Conservation (phyloP, 176 grass and related monocot genomes). For the Themeda triandra region DNA sequence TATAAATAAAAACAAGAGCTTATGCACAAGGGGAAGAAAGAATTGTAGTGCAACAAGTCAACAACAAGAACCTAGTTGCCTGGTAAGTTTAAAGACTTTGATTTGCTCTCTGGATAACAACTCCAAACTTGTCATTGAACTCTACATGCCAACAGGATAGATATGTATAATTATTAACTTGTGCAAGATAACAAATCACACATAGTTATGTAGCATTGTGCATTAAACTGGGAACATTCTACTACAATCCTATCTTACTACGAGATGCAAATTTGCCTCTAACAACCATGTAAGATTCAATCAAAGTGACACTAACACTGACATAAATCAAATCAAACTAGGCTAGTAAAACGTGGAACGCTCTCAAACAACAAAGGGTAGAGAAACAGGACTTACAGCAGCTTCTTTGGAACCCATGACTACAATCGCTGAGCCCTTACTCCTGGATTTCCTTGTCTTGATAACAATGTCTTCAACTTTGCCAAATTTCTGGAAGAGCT, state of each 20-base stretch:
- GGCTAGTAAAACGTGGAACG: background rate
- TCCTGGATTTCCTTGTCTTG: conserved; percentile 70
- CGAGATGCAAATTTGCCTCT: background rate
- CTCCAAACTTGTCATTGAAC: background rate
- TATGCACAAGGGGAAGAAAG: background rate
- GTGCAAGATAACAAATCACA: background rate
- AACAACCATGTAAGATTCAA: background rate
- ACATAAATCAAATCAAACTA: background rate
- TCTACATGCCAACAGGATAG: background rate
- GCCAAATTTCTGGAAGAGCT: conserved; percentile 78
- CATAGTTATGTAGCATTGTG: background rate
- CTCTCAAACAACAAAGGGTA: background rate
- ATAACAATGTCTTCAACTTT: conserved; percentile 82
- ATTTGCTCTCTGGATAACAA: background rate
- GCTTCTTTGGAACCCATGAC: conserved; percentile 82
- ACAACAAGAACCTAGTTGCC: background rate
- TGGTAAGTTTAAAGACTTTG: background rate
- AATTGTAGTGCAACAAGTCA: background rate
- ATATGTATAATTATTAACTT: background rate
- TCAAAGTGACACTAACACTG: background rate
- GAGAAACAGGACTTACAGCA: conserved; percentile 47
- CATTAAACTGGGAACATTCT: background rate
- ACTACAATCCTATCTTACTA: background rate
- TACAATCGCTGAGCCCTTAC: conserved; percentile 68
- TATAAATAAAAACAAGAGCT: background rate